Evolutionary conservation across 2,329 filamentous ascomycete genomes (phyloP), one percentile per base, ranked within the genome.

Genomic region (Capronia americana): DNA sequence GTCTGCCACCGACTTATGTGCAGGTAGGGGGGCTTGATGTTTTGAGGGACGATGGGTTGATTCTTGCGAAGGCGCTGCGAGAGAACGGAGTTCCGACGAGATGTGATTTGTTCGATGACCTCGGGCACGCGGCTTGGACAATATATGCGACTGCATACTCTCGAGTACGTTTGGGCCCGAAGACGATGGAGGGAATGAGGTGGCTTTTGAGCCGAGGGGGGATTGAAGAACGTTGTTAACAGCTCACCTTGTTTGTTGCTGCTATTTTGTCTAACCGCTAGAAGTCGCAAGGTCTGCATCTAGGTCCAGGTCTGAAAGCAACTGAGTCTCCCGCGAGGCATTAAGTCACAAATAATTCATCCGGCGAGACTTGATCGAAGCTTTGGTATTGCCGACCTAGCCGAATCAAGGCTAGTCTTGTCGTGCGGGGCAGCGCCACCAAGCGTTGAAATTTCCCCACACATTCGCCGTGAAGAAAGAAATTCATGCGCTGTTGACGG

Each of bases 1-100:
- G 82, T 0, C 72, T 57, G 17, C 61, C 61, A 8, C 53, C 53
- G 30, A 59, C 55, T n/a, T 65, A 61, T 34, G 26, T 65, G 4
- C 63, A 65, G 20, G 44, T 62, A 6, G 48, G 63, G 3, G 63
- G 63, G 4, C 3, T 56, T 50, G 63, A 65, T 62, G 44, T 62
- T 0, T 32, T 61, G 24, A 50, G 63, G 32, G 63, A 65, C 30
- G 63, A 65, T 32, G 58, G 57, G 14, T 28, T 65, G 11, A 28
- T 65, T n/a, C 59, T 34, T 30, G 63, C 61, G 50, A 50, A 32
- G 20, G 51, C 46, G 26, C 34, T 65, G 32, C 51, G 51, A 23
- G 38, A 51, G 10, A 57, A 26, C 20, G 57, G 57, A 8, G 58
- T 61, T 12, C 34, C n/a, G 24, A 61, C 57, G 24, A 32, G 57